A percentile compares a stretch with the other conserved stretches of the same genome.
phyloP scores from a whole-genome alignment of 306 rosid species.

The Fragaria nilgerrensis region DNA sequence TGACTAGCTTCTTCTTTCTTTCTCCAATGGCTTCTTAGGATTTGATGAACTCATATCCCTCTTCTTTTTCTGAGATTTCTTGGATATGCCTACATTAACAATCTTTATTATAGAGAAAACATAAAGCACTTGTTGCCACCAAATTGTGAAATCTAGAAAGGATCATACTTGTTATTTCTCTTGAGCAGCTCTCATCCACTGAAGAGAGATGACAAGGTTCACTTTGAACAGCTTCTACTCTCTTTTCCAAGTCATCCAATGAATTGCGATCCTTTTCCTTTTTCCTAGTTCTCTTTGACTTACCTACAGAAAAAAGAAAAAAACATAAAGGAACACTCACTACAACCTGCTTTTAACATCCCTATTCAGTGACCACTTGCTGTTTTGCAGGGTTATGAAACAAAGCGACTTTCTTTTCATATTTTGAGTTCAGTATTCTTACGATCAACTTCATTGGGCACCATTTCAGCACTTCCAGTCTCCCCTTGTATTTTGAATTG shows the following conservation, averaged over 20 bases:
- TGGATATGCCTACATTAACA: constrained; percentile 30
- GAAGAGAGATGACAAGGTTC: constrained; percentile 40
- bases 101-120: not conserved
- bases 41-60: constrained; percentile 21
- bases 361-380: constrained; percentile 4
- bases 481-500: not conserved
- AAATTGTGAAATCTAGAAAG: not conserved
- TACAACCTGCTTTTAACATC: constrained; percentile 7
- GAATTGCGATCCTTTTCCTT: constrained; percentile 31
- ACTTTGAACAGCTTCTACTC: constrained; percentile 22
- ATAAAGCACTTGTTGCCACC: constrained; percentile 3
- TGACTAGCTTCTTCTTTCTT: constrained; percentile 14
- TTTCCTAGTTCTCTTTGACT: constrained; percentile 49
- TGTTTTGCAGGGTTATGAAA: not conserved
- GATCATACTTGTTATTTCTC: constrained; percentile 54
- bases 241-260: constrained; percentile 27
- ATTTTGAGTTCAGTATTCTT: constrained; percentile 12
- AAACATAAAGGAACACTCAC: not conserved
- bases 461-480: not conserved
- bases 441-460: constrained; percentile 10
- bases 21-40: constrained; percentile 10
- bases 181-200: constrained; percentile 46
- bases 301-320: constrained; percentile 44
- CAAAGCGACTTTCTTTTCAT: constrained; percentile 12
- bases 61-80: constrained; percentile 37